Evolutionary conservation across 768 basidiomycete genomes (phyloP).

Genomic region (Mycena amicta): DNA sequence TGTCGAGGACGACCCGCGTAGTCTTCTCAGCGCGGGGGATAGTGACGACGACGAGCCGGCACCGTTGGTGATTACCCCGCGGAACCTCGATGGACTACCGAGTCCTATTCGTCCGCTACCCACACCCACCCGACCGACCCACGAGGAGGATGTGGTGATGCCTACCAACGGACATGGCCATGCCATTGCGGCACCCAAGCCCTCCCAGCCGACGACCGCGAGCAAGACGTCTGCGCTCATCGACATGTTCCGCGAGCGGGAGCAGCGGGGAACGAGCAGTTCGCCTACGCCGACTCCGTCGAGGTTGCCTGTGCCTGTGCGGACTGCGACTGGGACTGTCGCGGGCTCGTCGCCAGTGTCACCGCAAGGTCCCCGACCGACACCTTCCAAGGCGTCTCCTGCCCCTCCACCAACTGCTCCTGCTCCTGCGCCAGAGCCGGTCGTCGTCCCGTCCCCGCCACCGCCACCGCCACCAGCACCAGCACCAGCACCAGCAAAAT

Average conservation of each 20-base stretch:
- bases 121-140: slow-evolving; percentile 9
- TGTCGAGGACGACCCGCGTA: slow-evolving; percentile 37
- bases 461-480: slow-evolving; percentile 25
- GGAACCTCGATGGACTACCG: slow-evolving; percentile 13
- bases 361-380: slow-evolving; percentile 1
- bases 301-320: slow-evolving; percentile 47
- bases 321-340: slow-evolving; percentile 24
- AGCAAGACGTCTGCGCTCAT: slow-evolving; percentile 80
- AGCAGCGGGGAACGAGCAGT: slow-evolving; percentile 40
- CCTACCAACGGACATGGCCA: slow-evolving; percentile 17
- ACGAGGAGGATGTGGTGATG: background rate
- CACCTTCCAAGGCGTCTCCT: slow-evolving; percentile 24
- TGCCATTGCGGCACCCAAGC: slow-evolving; percentile 19
- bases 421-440: slow-evolving; percentile 20
- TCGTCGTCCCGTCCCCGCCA: slow-evolving; percentile 20
- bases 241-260: slow-evolving; percentile 82
- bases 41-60: slow-evolving; percentile 32
- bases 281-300: slow-evolving; percentile 25
- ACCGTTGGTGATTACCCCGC: background rate
- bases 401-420: slow-evolving; percentile 28
- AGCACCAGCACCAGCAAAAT: slow-evolving; percentile 27
- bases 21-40: slow-evolving; percentile 39
- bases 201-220: slow-evolving; percentile 33
- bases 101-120: slow-evolving; percentile 16
- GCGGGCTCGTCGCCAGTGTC: background rate